Evolutionary conservation across 2,329 filamentous ascomycete species (phyloP).

Genomic region (Shiraia bambusicola): DNA sequence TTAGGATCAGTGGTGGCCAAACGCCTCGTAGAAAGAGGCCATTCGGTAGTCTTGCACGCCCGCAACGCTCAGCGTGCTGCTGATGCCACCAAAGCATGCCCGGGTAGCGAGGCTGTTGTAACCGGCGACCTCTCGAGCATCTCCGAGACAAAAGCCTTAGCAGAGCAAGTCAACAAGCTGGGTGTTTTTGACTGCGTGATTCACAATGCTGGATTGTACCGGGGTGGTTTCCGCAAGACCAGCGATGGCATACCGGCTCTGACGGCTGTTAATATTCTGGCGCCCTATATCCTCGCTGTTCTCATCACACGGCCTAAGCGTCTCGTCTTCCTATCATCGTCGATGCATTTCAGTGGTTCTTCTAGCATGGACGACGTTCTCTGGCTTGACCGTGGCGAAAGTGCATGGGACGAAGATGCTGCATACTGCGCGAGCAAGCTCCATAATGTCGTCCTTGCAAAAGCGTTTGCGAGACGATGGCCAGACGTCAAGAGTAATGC

Average conservation of each 20-base stretch:
- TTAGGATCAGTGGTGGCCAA: slow-evolving; percentile 56
- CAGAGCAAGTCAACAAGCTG: slow-evolving; percentile 52
- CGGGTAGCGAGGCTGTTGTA: slow-evolving; percentile 54
- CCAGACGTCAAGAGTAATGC: slow-evolving; percentile 50
- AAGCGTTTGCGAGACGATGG: slow-evolving; percentile 54
- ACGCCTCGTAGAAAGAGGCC: slow-evolving; percentile 53
- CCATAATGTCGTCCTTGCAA: slow-evolving; percentile 58
- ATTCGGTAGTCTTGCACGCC: slow-evolving; percentile 59
- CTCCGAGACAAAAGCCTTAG: slow-evolving; percentile 54
- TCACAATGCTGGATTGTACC: slow-evolving; percentile 59
- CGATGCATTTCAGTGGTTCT: slow-evolving; percentile 54
- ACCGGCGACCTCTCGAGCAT: slow-evolving; percentile 57
- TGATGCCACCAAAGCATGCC: slow-evolving; percentile 52
- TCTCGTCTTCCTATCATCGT: slow-evolving; percentile 56
- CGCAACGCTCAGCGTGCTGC: slow-evolving; percentile 57
- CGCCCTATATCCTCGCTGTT: slow-evolving; percentile 59
- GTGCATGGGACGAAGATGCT: slow-evolving; percentile 35
- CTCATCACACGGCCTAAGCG: slow-evolving; percentile 53
- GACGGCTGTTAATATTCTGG: slow-evolving; percentile 59
- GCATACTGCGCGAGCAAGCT: slow-evolving; percentile 60
- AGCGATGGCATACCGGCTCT: slow-evolving; percentile 52
- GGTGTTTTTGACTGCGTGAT: slow-evolving; percentile 58
- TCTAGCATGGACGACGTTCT: slow-evolving; percentile 45
- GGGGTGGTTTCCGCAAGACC: slow-evolving; percentile 47
- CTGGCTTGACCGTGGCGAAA: slow-evolving; percentile 41